Evolutionary conservation across 768 basidiomycete species (phyloP).

Genomic region (Lactarius indigo): DNA sequence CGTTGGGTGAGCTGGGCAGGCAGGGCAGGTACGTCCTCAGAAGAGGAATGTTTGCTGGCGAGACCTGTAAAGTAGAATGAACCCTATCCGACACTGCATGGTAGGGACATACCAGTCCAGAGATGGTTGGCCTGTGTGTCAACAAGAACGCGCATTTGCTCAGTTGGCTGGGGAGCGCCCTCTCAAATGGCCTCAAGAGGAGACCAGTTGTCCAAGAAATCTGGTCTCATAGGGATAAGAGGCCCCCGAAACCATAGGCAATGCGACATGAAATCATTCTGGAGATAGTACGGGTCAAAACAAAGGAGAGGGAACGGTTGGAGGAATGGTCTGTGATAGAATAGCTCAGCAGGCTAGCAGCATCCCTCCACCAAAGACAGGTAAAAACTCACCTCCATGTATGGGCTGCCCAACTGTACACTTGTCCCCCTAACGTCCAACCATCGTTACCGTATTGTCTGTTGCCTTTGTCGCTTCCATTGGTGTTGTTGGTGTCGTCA

Average conservation of each 20-base stretch:
- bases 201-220: constrained; percentile 29
- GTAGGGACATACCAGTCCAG: constrained; percentile 31
- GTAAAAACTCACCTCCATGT: too few species aligned
- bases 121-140: constrained; percentile 31
- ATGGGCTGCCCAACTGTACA: too few species aligned
- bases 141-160: constrained; percentile 57
- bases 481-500: too few species aligned
- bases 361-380: too few species aligned
- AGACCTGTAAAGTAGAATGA: constrained; percentile 28
- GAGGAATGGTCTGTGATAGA: too few species aligned
- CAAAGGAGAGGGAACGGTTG: too few species aligned
- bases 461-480: too few species aligned
- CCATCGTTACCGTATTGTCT: too few species aligned
- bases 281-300: constrained; percentile 21
- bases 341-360: constrained; percentile 40
- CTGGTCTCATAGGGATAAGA: constrained; percentile 31
- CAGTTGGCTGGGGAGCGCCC: too few species aligned
- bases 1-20: too few species aligned
- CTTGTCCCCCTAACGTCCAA: too few species aligned
- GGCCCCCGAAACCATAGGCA: constrained; percentile 34
- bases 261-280: constrained; percentile 26
- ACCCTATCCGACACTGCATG: not conserved
- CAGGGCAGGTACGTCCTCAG: constrained; percentile 34
- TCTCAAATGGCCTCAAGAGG: constrained; percentile 28
- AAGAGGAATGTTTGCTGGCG: constrained; percentile 33